Evolutionary conservation across 139 green algal species (phyloP).

Genomic region (Pseudopediastrum boryanum): DNA sequence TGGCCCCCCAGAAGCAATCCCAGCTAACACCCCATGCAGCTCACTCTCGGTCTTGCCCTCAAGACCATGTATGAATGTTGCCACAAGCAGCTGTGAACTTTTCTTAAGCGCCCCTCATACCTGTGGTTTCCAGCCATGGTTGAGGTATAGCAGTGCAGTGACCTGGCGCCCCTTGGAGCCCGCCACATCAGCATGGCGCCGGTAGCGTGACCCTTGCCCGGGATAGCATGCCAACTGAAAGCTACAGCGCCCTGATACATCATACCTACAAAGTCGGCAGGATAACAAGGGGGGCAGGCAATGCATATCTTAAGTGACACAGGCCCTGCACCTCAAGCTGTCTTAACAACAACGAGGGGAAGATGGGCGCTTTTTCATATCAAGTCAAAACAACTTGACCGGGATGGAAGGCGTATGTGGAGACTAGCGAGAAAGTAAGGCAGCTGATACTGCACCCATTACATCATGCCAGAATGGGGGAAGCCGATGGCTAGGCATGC

Average conservation of each 20-base stretch:
- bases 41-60: too few species aligned
- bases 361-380: too few species aligned
- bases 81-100: too few species aligned
- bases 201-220: constrained; percentile 66
- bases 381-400: too few species aligned
- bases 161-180: constrained; percentile 48
- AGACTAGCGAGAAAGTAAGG: not conserved
- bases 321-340: too few species aligned
- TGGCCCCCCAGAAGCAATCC: too few species aligned
- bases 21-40: too few species aligned
- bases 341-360: too few species aligned
- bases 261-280: constrained; percentile 35
- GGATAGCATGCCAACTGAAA: constrained; percentile 78
- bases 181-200: constrained; percentile 68
- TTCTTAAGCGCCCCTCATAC: constrained; percentile 5
- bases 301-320: too few species aligned
- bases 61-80: too few species aligned
- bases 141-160: constrained; percentile 79
- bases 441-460: not conserved
- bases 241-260: constrained; percentile 61
- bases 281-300: too few species aligned
- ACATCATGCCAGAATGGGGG: not conserved
- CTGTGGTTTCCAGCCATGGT: constrained; percentile 54
- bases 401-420: not conserved
- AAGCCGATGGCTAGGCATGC: too few species aligned